Percentiles rank a stretch among this genome's conserved stretches.
Conservation (phyloP, 441 rosid species). For the Syzygium syzygioides region DNA sequence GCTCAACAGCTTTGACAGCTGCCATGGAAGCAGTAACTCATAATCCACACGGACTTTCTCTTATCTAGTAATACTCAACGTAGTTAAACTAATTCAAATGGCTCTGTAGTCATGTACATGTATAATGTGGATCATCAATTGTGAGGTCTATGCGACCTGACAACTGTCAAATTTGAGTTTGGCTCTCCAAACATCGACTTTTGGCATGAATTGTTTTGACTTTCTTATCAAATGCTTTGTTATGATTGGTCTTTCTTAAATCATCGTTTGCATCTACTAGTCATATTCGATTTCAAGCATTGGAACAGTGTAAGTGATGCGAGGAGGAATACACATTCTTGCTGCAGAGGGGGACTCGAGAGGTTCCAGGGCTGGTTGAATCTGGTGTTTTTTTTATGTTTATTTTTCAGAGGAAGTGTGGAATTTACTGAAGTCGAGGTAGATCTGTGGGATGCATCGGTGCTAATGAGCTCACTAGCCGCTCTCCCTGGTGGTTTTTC, state of each 20-base stretch:
- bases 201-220: not conserved
- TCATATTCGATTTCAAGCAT: not conserved
- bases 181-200: not conserved
- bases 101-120: not conserved
- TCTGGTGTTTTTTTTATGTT: slow-evolving; percentile 43
- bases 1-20: not conserved
- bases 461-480: slow-evolving; percentile 90
- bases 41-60: not conserved
- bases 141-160: not conserved
- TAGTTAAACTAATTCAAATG: not conserved
- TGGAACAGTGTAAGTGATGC: not conserved
- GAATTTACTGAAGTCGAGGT: slow-evolving; percentile 66
- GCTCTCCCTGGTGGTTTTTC: slow-evolving; percentile 72
- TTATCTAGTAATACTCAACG: not conserved
- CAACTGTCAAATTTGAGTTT: not conserved
- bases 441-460: slow-evolving; percentile 93
- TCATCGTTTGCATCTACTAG: not conserved
- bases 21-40: not conserved
- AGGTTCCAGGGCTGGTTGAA: slow-evolving; percentile 89
- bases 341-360: slow-evolving; percentile 84
- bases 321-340: not conserved
- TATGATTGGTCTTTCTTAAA: not conserved
- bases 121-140: not conserved
- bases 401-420: slow-evolving; percentile 59
- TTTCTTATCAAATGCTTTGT: not conserved